These are phyloP conservation scores for Kandelia obovata DNA, from an alignment of 345 rosid species.

Conservation along the genomic window DNA sequence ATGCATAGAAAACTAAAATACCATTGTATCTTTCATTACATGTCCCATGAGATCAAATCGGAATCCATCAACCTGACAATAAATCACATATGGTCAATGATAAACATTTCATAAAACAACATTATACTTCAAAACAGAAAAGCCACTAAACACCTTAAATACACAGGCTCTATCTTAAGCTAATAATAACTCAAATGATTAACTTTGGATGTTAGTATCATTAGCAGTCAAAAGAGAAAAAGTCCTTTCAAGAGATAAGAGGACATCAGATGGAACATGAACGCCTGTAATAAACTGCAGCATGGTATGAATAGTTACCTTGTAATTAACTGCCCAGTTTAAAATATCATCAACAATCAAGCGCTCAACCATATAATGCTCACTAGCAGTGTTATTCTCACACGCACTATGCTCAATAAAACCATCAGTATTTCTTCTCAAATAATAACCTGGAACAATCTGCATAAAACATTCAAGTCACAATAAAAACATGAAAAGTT, in stretches of 20 bases:
- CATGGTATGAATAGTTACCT: conserved; percentile 46
- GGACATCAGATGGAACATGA: not conserved
- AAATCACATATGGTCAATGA: conserved; percentile 18
- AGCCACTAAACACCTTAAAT: conserved; percentile 1
- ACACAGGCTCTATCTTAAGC: not conserved
- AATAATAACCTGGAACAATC: conserved; percentile 98
- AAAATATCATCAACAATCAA: conserved; percentile 80
- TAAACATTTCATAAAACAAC: conserved; percentile 8
- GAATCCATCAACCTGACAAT: conserved; percentile 86
- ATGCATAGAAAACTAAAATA: conserved; percentile 29
- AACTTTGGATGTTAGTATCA: not conserved
- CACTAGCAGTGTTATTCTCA: conserved; percentile 91
- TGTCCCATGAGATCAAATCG: conserved; percentile 99
- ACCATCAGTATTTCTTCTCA: conserved; percentile 84
- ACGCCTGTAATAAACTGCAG: not conserved
- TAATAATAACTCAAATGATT: not conserved
- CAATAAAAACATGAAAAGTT: not conserved
- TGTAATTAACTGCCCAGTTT: conserved; percentile 76
- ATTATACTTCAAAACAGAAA: conserved; percentile 1
- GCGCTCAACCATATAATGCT: conserved; percentile 93
- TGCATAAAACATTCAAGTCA: conserved; percentile 27
- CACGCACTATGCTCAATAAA: conserved; percentile 84
- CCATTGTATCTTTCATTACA: conserved; percentile 87
- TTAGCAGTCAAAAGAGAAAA: conserved; percentile 6
- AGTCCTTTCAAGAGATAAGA: conserved; percentile 4